These are phyloP conservation scores for Homolaphlyctis polyrhiza DNA, from an alignment of 371 early-diverging fungal species.

Conservation along the genomic window DNA sequence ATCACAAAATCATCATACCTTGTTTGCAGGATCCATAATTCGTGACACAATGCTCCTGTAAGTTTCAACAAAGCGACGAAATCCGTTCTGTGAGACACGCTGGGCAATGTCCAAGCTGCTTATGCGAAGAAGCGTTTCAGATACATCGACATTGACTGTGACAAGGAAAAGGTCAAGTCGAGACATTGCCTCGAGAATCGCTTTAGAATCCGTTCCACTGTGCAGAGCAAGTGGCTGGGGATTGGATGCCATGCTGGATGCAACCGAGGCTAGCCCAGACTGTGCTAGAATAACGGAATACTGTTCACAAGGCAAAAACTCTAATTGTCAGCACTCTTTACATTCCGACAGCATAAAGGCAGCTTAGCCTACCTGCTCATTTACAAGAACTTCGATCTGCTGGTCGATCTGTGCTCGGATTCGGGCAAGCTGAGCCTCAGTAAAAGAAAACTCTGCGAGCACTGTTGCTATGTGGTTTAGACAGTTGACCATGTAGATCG, in stretches of 20 bases:
- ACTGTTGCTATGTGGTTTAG: constrained; percentile 56
- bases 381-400: constrained; percentile 44
- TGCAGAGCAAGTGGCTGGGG: constrained; percentile 49
- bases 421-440: constrained; percentile 33
- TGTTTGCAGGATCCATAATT: constrained; percentile 60
- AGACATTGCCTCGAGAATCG: constrained; percentile 51
- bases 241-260: constrained; percentile 6
- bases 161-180: constrained; percentile 63
- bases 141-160: constrained; percentile 43
- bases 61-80: constrained; percentile 51
- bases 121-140: constrained; percentile 45
- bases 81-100: constrained; percentile 19
- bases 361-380: no score
- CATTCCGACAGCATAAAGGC: no score
- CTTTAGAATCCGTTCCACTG: constrained; percentile 50
- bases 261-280: constrained; percentile 38
- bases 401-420: constrained; percentile 49
- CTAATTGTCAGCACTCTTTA: neutral
- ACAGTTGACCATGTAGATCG: constrained; percentile 72
- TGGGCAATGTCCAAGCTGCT: constrained; percentile 35
- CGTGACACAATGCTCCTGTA: constrained; percentile 56
- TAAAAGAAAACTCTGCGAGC: constrained; percentile 45
- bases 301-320: no score
- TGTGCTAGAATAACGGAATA: constrained; percentile 23
- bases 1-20: constrained; percentile 11